These are phyloP conservation scores for Chrysosporium keratinophilum DNA, from an alignment of 2,329 filamentous ascomycete species.

Conservation along the genomic window DNA sequence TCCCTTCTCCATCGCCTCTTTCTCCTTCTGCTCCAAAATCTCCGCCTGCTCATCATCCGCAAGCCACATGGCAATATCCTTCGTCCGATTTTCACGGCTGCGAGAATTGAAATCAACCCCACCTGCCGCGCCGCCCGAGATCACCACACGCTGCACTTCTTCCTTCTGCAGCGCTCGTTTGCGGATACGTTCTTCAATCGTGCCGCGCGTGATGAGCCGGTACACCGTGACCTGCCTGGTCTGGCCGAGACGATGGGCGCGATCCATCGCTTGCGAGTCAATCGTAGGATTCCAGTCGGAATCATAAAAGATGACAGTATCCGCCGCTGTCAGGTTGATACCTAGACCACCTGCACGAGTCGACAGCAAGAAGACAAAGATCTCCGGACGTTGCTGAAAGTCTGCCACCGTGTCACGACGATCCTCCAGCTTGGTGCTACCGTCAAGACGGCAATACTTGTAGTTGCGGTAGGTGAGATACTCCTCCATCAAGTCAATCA, in stretches of 20 bases:
- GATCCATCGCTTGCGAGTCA: conserved; percentile 97
- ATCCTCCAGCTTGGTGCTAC: conserved; percentile 94
- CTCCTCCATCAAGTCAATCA: conserved; percentile 99
- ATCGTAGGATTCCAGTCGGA: conserved; percentile 99
- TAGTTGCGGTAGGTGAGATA: conserved; percentile 98
- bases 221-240: conserved; percentile 95
- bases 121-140: conserved; percentile 69
- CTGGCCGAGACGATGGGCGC: conserved; percentile 92
- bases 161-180: conserved; percentile 97
- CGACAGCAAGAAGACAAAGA: conserved; percentile 93
- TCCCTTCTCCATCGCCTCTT: conserved; percentile 62
- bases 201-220: conserved; percentile 89
- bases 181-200: conserved; percentile 94
- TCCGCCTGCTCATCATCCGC: conserved; percentile 95
- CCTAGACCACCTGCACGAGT: conserved; percentile 94
- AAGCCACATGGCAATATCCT: conserved; percentile 98
- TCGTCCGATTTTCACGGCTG: conserved; percentile 81
- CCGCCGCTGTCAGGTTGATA: conserved; percentile 92
- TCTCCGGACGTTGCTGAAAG: conserved; percentile 88
- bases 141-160: conserved; percentile 95
- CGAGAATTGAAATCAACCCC: conserved; percentile 96
- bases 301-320: conserved; percentile 99
- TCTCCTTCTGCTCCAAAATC: conserved; percentile 84
- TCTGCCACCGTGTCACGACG: conserved; percentile 91
- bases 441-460: conserved; percentile 94